phyloP scores from a whole-genome alignment of 768 basidiomycete genomes.

The Tubosaeta brunneosetosa region DNA sequence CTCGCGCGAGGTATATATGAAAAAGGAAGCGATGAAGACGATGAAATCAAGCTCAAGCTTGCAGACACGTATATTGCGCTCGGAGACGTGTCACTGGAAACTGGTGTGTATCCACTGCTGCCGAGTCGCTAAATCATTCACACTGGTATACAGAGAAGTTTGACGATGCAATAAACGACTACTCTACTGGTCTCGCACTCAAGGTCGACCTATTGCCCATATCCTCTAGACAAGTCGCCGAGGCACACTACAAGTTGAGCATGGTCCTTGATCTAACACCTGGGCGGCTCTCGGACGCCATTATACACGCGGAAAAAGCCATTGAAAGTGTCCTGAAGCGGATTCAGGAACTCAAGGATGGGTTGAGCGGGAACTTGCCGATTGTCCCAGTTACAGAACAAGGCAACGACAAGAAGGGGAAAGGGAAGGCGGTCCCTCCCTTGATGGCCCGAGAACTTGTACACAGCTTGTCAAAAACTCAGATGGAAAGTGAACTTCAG shows the following conservation, averaged over 20 bases:
- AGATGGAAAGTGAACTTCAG: slow-evolving; percentile 74
- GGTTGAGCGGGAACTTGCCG: slow-evolving; percentile 32
- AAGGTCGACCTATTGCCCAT: slow-evolving; percentile 69
- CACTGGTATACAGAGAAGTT: slow-evolving; percentile 70
- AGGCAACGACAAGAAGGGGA: slow-evolving; percentile 53
- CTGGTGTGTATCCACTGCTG: slow-evolving; percentile 52
- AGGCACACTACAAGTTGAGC: slow-evolving; percentile 91
- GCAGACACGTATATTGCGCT: slow-evolving; percentile 89
- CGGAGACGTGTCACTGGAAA: slow-evolving; percentile 96
- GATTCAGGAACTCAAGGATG: slow-evolving; percentile 53
- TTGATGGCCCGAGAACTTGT: slow-evolving; percentile 45
- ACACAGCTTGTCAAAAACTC: slow-evolving; percentile 60
- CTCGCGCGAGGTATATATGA: slow-evolving; percentile 85
- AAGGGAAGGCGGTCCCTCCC: slow-evolving; percentile 62
- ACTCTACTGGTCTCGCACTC: slow-evolving; percentile 68
- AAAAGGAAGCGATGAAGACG: slow-evolving; percentile 54
- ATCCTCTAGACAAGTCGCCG: slow-evolving; percentile 92
- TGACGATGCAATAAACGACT: slow-evolving; percentile 88
- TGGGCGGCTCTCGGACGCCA: slow-evolving; percentile 76
- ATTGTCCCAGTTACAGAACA: slow-evolving; percentile 29
- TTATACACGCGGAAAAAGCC: slow-evolving; percentile 75
- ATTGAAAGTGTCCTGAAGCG: slow-evolving; percentile 72
- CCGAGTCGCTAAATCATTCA: not conserved
- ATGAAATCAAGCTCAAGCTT: slow-evolving; percentile 69
- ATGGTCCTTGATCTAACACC: slow-evolving; percentile 90